phyloP scores from a whole-genome alignment of 306 rosid species.

The Cicer pinnatifidum region DNA sequence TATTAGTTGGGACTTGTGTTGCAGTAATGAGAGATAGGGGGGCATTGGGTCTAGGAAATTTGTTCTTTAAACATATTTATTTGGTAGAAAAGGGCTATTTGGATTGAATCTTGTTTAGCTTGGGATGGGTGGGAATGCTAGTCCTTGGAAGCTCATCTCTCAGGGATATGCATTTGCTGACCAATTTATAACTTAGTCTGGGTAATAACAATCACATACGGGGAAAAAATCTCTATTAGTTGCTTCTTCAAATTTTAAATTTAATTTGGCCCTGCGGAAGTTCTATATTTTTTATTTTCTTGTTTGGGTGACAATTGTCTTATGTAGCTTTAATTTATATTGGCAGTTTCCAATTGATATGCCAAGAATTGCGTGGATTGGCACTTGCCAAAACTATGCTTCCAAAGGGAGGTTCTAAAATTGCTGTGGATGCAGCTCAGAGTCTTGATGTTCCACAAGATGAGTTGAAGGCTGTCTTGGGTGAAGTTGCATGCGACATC shows the following conservation, averaged over 20 bases:
- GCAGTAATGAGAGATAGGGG: no score
- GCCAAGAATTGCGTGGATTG: conserved; percentile 67
- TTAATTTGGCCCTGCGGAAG: neutral
- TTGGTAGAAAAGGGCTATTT: neutral
- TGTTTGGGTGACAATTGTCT: conserved; percentile 45
- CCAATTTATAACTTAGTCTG: conserved; percentile 3
- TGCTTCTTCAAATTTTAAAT: conserved; percentile 12
- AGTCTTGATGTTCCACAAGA: conserved; percentile 66
- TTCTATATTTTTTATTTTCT: conserved; percentile 18
- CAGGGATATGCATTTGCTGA: neutral
- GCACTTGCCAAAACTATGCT: conserved; percentile 55
- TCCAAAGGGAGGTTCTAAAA: conserved; percentile 70
- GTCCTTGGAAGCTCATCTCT: neutral
- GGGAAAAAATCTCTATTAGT: neutral
- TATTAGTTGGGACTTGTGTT: neutral
- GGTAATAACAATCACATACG: conserved; percentile 8
- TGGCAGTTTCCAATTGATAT: conserved; percentile 79
- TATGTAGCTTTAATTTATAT: conserved; percentile 39
- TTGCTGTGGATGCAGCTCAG: conserved; percentile 60
- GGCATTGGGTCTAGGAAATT: no score
- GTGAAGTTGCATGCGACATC: conserved; percentile 69
- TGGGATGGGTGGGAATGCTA: neutral
- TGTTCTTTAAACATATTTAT: no score
- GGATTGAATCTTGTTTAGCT: neutral
- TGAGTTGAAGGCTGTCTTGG: conserved; percentile 68